These are phyloP conservation scores for Pseudofabraea citricarpa DNA, from an alignment of 2,329 filamentous ascomycete species.

Conservation along the genomic window DNA sequence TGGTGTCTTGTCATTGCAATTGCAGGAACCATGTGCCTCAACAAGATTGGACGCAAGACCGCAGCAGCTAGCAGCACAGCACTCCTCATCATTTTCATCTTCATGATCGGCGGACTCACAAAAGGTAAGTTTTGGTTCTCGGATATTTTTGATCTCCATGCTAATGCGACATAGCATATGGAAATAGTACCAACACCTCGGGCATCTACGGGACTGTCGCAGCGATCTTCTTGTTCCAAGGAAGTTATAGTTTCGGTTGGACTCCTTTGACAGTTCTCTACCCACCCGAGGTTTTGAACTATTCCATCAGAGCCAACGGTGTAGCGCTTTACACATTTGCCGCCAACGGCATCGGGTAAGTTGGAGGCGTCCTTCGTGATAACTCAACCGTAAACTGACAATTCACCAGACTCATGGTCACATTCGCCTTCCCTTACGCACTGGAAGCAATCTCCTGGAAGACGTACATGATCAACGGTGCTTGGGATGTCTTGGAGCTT, in stretches of 20 bases:
- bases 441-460: constrained; percentile 24
- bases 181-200: constrained; percentile 2
- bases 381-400: constrained; percentile 12
- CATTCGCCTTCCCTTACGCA: constrained; percentile 37
- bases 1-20: constrained; percentile 41
- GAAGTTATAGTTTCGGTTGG: constrained; percentile 44
- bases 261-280: constrained; percentile 44
- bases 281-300: constrained; percentile 41
- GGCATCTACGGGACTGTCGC: constrained; percentile 29
- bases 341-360: constrained; percentile 16
- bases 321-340: constrained; percentile 19
- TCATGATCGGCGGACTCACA: constrained; percentile 49
- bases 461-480: constrained; percentile 14
- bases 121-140: constrained; percentile 32
- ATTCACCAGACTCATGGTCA: constrained; percentile 28
- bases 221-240: constrained; percentile 47
- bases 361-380: constrained; percentile 28
- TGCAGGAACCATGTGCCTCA: constrained; percentile 36
- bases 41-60: constrained; percentile 38
- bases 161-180: constrained; percentile 7
- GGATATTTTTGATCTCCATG: no score
- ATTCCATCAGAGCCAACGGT: constrained; percentile 41
- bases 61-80: constrained; percentile 34
- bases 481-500: constrained; percentile 31
- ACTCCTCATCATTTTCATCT: constrained; percentile 38